Evolutionary conservation across 257 asterid genomes (phyloP), one percentile per base, ranked within the genome.

Genomic region (Verbena officinalis): DNA sequence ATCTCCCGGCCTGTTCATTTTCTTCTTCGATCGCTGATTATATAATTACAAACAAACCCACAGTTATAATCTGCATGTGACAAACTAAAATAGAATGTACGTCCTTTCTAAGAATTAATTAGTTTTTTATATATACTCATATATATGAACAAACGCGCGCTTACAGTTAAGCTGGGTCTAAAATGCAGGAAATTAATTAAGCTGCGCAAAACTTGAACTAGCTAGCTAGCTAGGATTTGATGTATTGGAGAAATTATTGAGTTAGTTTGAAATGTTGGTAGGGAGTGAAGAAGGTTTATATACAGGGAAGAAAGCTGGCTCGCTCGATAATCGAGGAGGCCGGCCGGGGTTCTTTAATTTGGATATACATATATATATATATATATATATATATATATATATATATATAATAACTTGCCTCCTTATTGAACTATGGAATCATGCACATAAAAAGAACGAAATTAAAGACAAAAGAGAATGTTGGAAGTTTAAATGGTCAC

Each of bases 1-100:
- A 69, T 90, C 99, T 75, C 99, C 99, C 7, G 97, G 96, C 81
- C 97, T 83, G 78, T 75, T 93, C 98, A 93, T 93, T 42, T 67
- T 73, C 38, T 51, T 42, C 76, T 17, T 24, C 14, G 9, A 20
- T 27, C 5, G 4, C 33, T 27, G 33, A 27, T 27, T 5, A 40
- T n/a, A 14, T 13, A 20, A 8, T 22, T 13, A 51, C 57, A 51
- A 9, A 11, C 55, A 50, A 7, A 0, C 4, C 9, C 3, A 16
- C 6, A 11, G 4, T 42, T 42, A 1, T 9, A 10, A n/a, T n/a
- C n/a, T n/a, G n/a, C n/a, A n/a, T n/a, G n/a, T n/a, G n/a, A n/a
- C n/a, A n/a, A n/a, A n/a, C n/a, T n/a, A n/a, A n/a, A n/a, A n/a
- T n/a, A n/a, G n/a, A n/a, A n/a, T n/a, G n/a, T n/a, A n/a, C n/a